Evolutionary conservation across 441 rosid genomes (phyloP).

Genomic region (Pelargonium myrrhifolium): DNA sequence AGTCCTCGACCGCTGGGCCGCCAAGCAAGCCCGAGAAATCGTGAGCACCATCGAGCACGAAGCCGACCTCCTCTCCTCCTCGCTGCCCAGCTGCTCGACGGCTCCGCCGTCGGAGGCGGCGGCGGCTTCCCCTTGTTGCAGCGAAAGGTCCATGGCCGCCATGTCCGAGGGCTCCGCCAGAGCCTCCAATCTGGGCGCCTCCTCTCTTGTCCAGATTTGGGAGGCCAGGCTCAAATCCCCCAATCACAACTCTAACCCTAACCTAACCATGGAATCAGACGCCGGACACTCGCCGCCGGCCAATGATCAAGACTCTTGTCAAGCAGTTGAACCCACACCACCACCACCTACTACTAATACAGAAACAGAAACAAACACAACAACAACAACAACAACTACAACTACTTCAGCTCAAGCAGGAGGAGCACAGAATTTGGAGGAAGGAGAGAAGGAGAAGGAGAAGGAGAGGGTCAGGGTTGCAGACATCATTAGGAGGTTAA

Average conservation of each 20-base stretch:
- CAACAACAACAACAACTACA: constrained; percentile 1
- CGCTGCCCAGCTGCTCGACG: not conserved
- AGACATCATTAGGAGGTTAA: constrained; percentile 61
- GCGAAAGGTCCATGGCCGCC: constrained; percentile 16
- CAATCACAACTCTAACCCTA: constrained; percentile 26
- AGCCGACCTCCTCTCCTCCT: constrained; percentile 22
- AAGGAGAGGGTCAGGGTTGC: constrained; percentile 50
- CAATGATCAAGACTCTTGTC: not conserved
- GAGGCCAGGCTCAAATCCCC: constrained; percentile 57
- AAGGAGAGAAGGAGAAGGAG: constrained; percentile 29
- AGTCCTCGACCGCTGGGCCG: constrained; percentile 41
- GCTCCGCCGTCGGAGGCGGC: not conserved
- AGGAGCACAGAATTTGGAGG: constrained; percentile 22
- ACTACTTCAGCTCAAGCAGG: too few species aligned
- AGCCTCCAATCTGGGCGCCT: constrained; percentile 41
- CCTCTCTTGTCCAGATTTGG: constrained; percentile 90
- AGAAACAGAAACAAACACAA: constrained; percentile 17
- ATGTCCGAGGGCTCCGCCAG: constrained; percentile 16
- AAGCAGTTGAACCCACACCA: too few species aligned
- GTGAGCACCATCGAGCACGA: constrained; percentile 33
- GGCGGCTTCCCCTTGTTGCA: constrained; percentile 7
- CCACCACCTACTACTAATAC: not conserved
- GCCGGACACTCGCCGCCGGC: not conserved
- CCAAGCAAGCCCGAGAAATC: constrained; percentile 38
- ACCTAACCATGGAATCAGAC: constrained; percentile 14